A percentile compares a stretch with the other conserved stretches of the same genome.
These are phyloP conservation scores for Phytophthora pinifolia DNA, from an alignment of 352 stramenopile genomes.

Conservation along the genomic window DNA sequence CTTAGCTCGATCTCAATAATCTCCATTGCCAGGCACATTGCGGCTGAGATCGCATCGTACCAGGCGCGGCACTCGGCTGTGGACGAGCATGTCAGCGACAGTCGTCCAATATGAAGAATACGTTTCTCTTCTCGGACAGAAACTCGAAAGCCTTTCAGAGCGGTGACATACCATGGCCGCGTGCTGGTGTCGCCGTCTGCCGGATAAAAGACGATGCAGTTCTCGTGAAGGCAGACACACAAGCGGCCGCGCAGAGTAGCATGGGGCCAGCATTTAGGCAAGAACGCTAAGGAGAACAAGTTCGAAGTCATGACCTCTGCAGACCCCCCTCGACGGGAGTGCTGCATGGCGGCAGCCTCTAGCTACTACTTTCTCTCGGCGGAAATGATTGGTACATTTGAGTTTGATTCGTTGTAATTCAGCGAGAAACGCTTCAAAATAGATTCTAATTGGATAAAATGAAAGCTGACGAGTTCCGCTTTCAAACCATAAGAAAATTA, in stretches of 20 bases:
- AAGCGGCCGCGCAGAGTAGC: slow-evolving; percentile 75
- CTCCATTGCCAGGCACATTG: slow-evolving; percentile 56
- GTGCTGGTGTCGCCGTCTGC: slow-evolving; percentile 60
- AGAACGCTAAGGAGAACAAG: slow-evolving; percentile 64
- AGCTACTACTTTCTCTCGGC: too few species aligned
- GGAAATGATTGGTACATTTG: too few species aligned
- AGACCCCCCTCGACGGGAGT: slow-evolving; percentile 67
- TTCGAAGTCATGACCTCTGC: slow-evolving; percentile 81
- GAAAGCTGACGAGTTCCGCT: too few species aligned
- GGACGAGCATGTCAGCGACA: slow-evolving; percentile 58
- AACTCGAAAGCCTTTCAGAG: slow-evolving; percentile 65
- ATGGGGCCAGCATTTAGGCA: slow-evolving; percentile 72
- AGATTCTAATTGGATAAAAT: too few species aligned
- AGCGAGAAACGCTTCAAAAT: too few species aligned
- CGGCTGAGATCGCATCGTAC: slow-evolving; percentile 71
- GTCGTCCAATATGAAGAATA: slow-evolving; percentile 57
- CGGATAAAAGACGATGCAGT: slow-evolving; percentile 78
- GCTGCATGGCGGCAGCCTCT: slow-evolving; percentile 56
- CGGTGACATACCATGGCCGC: slow-evolving; percentile 79
- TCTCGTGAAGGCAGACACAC: slow-evolving; percentile 79
- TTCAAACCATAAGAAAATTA: too few species aligned
- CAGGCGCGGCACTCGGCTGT: slow-evolving; percentile 58
- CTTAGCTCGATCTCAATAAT: slow-evolving; percentile 82
- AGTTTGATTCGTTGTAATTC: too few species aligned
- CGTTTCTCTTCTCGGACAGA: slow-evolving; percentile 68